A percentile compares a stretch with the other conserved stretches of the same genome.
Conservation (phyloP, 2,329 filamentous ascomycete genomes). For the Rutstroemia sp. region DNA sequence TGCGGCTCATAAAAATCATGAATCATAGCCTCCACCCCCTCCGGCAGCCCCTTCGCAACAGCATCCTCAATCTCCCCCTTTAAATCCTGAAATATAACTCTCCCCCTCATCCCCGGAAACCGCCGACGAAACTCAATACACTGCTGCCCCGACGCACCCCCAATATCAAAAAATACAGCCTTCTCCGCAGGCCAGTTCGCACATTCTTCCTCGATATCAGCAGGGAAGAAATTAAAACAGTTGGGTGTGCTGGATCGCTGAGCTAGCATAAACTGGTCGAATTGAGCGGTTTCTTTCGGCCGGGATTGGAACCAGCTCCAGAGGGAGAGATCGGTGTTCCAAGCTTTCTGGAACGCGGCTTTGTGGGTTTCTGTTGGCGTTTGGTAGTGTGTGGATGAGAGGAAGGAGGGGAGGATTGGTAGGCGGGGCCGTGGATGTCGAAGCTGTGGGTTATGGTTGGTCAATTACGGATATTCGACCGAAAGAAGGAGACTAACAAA, state of each 20-base stretch:
- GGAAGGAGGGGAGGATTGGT: neutral
- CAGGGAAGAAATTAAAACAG: constrained; percentile 1
- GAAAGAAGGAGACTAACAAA: too few relatives aligned
- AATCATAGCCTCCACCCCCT: constrained; percentile 26
- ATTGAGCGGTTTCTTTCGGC: constrained; percentile 3
- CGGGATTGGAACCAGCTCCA: constrained; percentile 5
- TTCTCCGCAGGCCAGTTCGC: constrained; percentile 22
- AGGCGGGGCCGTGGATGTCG: neutral
- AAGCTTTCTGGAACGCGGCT: constrained; percentile 6
- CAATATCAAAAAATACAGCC: neutral
- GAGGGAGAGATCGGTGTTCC: constrained; percentile 1
- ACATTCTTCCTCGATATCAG: neutral
- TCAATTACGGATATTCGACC: too few relatives aligned
- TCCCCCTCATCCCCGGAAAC: constrained; percentile 6
- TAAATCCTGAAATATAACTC: constrained; percentile 35
- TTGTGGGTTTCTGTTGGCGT: neutral
- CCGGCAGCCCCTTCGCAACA: constrained; percentile 14
- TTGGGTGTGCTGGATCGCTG: neutral
- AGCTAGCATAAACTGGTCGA: constrained; percentile 9
- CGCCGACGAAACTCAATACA: neutral
- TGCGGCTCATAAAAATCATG: constrained; percentile 27
- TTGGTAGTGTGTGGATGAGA: too few relatives aligned
- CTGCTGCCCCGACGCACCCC: neutral
- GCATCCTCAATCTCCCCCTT: constrained; percentile 16
- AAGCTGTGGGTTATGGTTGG: too few relatives aligned